phyloP scores from a whole-genome alignment of 805 yeast genomes.

The Ogataea henricii region DNA sequence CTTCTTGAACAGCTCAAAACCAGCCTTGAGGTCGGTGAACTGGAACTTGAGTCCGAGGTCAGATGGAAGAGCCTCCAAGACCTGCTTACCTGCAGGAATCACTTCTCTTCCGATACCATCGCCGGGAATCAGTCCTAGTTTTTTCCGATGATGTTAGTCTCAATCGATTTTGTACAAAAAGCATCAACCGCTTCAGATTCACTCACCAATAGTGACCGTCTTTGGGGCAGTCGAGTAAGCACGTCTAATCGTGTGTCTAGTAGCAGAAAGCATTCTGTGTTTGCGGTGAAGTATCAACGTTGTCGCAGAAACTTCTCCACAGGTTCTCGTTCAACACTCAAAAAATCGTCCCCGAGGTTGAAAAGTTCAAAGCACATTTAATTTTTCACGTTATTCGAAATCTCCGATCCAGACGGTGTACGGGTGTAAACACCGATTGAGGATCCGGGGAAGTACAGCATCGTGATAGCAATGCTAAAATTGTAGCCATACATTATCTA shows the following conservation, averaged over 20 bases:
- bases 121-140: conserved; percentile 82
- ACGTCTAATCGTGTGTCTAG: conserved; percentile 31
- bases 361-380: background rate
- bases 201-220: conserved; percentile 52
- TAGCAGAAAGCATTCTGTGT: conserved; percentile 24
- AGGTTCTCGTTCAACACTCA: background rate
- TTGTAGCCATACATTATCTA: background rate
- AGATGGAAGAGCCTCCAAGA: conserved; percentile 81
- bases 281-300: no score
- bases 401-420: conserved; percentile 1
- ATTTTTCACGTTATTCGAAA: conserved; percentile 2
- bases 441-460: background rate
- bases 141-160: conserved; percentile 13
- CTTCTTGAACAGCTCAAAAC: conserved; percentile 88
- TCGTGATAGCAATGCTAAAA: no score
- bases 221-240: conserved; percentile 41
- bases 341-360: background rate
- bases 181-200: no score
- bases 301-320: no score
- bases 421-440: conserved; percentile 2
- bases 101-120: conserved; percentile 99
- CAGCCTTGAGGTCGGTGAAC: conserved; percentile 88
- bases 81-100: conserved; percentile 91
- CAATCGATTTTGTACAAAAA: background rate
- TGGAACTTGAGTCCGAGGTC: conserved; percentile 76